Evolutionary conservation across 108 stramenopile genomes (phyloP).

Genomic region (Thalassiosira profunda): DNA sequence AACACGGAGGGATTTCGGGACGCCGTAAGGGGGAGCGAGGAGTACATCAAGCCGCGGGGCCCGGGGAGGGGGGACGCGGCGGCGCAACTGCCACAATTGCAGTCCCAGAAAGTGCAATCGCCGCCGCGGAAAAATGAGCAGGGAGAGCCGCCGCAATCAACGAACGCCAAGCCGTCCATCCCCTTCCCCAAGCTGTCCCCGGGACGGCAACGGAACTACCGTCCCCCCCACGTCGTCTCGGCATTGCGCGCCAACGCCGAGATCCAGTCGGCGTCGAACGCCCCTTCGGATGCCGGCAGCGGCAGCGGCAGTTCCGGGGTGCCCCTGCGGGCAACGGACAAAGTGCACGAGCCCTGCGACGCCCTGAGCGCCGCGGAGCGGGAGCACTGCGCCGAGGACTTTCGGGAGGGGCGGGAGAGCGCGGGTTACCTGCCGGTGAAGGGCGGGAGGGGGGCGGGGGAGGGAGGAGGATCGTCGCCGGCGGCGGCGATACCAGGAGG

Average conservation of each 20-base stretch:
- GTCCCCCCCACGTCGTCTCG: constrained; percentile 20
- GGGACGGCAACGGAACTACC: constrained; percentile 27
- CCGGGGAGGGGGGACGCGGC: neutral
- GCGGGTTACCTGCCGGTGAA: constrained; percentile 14
- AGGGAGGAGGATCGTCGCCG: neutral
- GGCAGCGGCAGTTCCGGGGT: too few species aligned
- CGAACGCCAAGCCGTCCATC: neutral
- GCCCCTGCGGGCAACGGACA: too few species aligned
- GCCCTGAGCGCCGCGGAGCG: neutral
- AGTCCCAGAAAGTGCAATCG: neutral
- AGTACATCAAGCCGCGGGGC: constrained; percentile 24
- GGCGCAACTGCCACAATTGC: neutral
- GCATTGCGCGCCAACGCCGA: too few species aligned
- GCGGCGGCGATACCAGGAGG: neutral
- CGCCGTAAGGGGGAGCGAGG: constrained; percentile 35
- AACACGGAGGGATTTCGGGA: constrained; percentile 42
- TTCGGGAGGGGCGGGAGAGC: constrained; percentile 37
- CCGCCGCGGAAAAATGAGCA: too few species aligned
- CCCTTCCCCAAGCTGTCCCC: constrained; percentile 36
- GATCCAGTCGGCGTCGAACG: too few species aligned
- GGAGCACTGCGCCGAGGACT: constrained; percentile 31
- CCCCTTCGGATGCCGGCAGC: too few species aligned
- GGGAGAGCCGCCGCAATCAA: too few species aligned
- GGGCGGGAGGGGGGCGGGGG: neutral
- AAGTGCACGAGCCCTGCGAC: constrained; percentile 5